Percentiles rank a stretch among this genome's conserved stretches.
Conservation (phyloP, 2,329 filamentous ascomycete species). For the Aureobasidium sp. region DNA sequence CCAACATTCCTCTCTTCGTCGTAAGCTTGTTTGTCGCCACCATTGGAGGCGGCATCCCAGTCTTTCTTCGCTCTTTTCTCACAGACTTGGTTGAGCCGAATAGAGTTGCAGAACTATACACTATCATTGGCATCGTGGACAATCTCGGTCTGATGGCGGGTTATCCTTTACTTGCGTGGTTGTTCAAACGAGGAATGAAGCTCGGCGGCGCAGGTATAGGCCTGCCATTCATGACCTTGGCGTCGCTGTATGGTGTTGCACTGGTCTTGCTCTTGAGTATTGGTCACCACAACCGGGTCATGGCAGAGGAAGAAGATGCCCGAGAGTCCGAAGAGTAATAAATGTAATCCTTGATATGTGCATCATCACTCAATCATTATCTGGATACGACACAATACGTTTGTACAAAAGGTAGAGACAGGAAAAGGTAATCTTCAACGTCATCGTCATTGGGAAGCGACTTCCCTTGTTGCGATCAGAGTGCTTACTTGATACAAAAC, state of each 20-base stretch:
- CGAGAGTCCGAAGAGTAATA: too few relatives aligned
- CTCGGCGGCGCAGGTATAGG: conserved; percentile 45
- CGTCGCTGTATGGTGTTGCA: conserved; percentile 24
- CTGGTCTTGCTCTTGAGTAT: neutral
- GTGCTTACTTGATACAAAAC: too few relatives aligned
- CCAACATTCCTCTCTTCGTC: conserved; percentile 23
- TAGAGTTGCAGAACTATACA: conserved; percentile 50
- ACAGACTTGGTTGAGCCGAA: conserved; percentile 49
- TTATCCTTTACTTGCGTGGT: conserved; percentile 41
- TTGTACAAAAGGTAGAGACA: too few relatives aligned
- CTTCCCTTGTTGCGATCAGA: too few relatives aligned
- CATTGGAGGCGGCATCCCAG: conserved; percentile 39
- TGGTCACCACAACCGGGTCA: too few relatives aligned
- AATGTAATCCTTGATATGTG: too few relatives aligned
- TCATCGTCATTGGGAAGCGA: too few relatives aligned
- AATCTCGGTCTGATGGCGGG: conserved; percentile 43
- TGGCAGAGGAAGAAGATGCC: too few relatives aligned
- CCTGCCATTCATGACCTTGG: conserved; percentile 41
- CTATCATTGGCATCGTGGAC: conserved; percentile 46
- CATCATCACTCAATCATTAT: too few relatives aligned
- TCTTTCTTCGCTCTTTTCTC: conserved; percentile 45
- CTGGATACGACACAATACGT: too few relatives aligned
- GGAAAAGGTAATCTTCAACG: too few relatives aligned
- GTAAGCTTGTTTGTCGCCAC: conserved; percentile 41
- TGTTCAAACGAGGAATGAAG: conserved; percentile 42